A percentile compares a stretch with the other conserved stretches of the same genome.
phyloP scores from a whole-genome alignment of 2,329 filamentous ascomycete species.

The Penicillium sp. region DNA sequence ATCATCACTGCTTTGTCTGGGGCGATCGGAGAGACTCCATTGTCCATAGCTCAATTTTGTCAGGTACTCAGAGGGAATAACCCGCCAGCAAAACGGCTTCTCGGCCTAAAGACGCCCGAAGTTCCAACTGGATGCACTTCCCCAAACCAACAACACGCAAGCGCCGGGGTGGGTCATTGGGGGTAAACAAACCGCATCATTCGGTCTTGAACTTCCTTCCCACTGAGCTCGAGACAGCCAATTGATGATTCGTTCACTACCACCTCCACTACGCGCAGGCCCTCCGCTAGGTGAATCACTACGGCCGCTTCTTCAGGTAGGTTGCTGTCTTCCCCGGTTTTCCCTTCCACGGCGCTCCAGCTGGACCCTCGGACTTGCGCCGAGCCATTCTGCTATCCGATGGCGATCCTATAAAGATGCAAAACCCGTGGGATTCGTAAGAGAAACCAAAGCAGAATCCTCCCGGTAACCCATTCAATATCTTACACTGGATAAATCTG shows the following conservation, averaged over 20 bases:
- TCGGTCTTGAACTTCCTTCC: neutral
- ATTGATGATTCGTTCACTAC: neutral
- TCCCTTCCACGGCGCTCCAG: neutral
- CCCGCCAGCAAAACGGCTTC: neutral
- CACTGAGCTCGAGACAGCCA: neutral
- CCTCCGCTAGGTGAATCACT: neutral
- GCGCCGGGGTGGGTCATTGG: neutral
- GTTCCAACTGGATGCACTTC: neutral
- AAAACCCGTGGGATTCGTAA: neutral
- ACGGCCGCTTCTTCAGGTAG: neutral
- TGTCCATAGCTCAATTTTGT: neutral
- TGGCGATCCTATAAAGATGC: neutral
- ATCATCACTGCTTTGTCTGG: no score
- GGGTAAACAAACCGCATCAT: neutral
- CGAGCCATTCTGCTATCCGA: neutral
- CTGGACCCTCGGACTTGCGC: neutral
- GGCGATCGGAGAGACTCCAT: neutral
- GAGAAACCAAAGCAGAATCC: neutral
- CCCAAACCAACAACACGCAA: neutral
- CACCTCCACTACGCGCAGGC: neutral
- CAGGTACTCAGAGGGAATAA: no score
- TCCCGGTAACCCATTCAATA: no score
- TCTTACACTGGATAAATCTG: slow-evolving; percentile 7
- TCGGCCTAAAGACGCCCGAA: neutral
- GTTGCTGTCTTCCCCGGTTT: neutral